Conservation (phyloP, 1,139 yeast species). For the Meyerozyma guilliermondii region DNA sequence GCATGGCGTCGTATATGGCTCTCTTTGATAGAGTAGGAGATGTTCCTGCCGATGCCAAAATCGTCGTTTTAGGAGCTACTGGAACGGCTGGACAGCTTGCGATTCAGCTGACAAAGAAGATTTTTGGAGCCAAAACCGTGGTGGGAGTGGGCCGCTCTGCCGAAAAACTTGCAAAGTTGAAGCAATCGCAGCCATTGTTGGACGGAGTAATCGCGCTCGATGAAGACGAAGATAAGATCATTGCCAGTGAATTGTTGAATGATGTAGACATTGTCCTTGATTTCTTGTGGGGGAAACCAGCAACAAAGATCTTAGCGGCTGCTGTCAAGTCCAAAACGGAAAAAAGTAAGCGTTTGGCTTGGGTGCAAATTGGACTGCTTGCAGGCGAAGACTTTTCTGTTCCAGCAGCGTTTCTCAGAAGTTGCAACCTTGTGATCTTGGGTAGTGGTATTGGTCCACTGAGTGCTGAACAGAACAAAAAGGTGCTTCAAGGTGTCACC, state of each 20-base stretch:
- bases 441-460: constrained; percentile 21
- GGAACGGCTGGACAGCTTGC: constrained; percentile 16
- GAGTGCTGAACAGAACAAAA: constrained; percentile 2
- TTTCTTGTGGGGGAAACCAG: constrained; percentile 10
- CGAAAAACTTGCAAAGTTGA: constrained; percentile 7
- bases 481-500: constrained; percentile 3
- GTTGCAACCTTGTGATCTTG: constrained; percentile 14
- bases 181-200: constrained; percentile 7
- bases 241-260: constrained; percentile 3
- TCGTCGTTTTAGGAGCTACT: constrained; percentile 15
- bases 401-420: constrained; percentile 12
- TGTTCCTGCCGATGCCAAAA: constrained; percentile 4
- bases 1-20: constrained; percentile 10
- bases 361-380: constrained; percentile 18
- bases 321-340: constrained; percentile 3
- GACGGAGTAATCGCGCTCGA: constrained; percentile 8
- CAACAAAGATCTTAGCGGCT: constrained; percentile 6
- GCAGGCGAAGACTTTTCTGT: constrained; percentile 13
- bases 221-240: constrained; percentile 4
- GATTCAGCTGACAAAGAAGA: constrained; percentile 10
- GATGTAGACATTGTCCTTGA: constrained; percentile 12
- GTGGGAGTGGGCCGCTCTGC: constrained; percentile 7
- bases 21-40: constrained; percentile 7
- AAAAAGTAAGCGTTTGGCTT: constrained; percentile 8
- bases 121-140: constrained; percentile 12